Evolutionary conservation across 208 protist species (phyloP).

Genomic region (Vickermania spadyakhi): DNA sequence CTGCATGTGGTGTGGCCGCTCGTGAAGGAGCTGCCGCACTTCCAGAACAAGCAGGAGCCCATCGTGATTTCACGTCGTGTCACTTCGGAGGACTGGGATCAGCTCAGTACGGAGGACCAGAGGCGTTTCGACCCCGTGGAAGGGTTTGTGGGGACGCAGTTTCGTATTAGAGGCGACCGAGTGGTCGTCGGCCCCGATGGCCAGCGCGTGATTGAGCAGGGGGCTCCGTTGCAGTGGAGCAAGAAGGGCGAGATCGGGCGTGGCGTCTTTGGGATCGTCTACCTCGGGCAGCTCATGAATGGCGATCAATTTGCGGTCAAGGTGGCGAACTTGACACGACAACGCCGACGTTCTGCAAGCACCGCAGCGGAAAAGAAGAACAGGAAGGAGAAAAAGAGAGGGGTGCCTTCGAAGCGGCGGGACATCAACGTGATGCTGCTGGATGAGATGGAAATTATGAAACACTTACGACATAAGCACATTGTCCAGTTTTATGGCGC

Average conservation of each 20-base stretch:
- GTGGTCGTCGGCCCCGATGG: neutral
- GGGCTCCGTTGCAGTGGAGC: constrained; percentile 57
- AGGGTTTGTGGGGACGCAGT: constrained; percentile 9
- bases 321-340: constrained; percentile 50
- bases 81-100: constrained; percentile 16
- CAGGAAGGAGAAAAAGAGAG: constrained; percentile 24
- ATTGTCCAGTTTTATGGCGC: neutral
- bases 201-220: constrained; percentile 1
- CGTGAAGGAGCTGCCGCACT: neutral
- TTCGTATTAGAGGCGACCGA: neutral
- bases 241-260: constrained; percentile 70
- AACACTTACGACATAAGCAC: neutral
- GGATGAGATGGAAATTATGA: constrained; percentile 1
- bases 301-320: constrained; percentile 84
- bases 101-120: constrained; percentile 39
- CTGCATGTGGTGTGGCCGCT: neutral
- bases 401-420: too few relatives aligned
- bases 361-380: constrained; percentile 44
- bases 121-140: constrained; percentile 19
- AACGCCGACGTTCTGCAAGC: constrained; percentile 8
- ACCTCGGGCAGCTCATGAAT: constrained; percentile 77
- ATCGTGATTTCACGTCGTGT: neutral
- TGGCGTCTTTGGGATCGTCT: constrained; percentile 81
- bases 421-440: neutral
- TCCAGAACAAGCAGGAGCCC: neutral